phyloP scores from a whole-genome alignment of 2,329 filamentous ascomycete species.

The Verticillium zaregamsianum region DNA sequence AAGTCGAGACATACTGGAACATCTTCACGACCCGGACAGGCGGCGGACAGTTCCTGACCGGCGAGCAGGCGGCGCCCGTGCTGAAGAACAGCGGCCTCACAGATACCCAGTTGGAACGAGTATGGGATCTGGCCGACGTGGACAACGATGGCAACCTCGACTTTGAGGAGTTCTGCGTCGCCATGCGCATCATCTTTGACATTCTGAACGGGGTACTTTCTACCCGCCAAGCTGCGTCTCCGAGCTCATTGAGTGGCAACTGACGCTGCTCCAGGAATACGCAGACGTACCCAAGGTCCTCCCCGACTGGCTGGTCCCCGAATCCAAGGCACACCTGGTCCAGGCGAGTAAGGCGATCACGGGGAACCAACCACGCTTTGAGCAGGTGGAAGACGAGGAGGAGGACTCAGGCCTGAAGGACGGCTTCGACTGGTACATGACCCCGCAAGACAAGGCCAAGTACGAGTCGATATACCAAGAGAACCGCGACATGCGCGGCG shows the following conservation, averaged over 20 bases:
- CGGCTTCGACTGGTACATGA: slow-evolving; percentile 99
- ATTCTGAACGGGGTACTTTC: slow-evolving; percentile 82
- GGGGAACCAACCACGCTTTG: slow-evolving; percentile 76
- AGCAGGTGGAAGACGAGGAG: slow-evolving; percentile 76
- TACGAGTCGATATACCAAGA: slow-evolving; percentile 98
- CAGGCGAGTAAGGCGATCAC: slow-evolving; percentile 77
- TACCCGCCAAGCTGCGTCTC: slow-evolving; percentile 11
- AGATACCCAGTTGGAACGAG: slow-evolving; percentile 81
- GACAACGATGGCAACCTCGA: slow-evolving; percentile 97
- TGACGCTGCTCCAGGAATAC: slow-evolving; percentile 61
- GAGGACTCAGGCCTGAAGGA: slow-evolving; percentile 85
- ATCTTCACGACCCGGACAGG: slow-evolving; percentile 58
- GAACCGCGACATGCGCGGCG: slow-evolving; percentile 81
- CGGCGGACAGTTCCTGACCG: slow-evolving; percentile 55
- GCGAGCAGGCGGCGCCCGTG: slow-evolving; percentile 58
- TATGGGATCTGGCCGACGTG: slow-evolving; percentile 97
- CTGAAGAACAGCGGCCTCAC: slow-evolving; percentile 60
- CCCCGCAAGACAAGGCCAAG: slow-evolving; percentile 80
- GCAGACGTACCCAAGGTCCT: slow-evolving; percentile 78
- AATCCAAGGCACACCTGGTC: slow-evolving; percentile 88
- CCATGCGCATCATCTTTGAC: slow-evolving; percentile 97
- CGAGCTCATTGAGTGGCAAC: neutral
- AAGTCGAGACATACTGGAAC: slow-evolving; percentile 64
- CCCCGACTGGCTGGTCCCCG: slow-evolving; percentile 95
- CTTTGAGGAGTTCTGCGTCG: slow-evolving; percentile 99